Percentiles rank a stretch among this genome's conserved stretches.
Conservation (phyloP, 495 filamentous ascomycete species). For the Hypomontagnella submonticulosa region DNA sequence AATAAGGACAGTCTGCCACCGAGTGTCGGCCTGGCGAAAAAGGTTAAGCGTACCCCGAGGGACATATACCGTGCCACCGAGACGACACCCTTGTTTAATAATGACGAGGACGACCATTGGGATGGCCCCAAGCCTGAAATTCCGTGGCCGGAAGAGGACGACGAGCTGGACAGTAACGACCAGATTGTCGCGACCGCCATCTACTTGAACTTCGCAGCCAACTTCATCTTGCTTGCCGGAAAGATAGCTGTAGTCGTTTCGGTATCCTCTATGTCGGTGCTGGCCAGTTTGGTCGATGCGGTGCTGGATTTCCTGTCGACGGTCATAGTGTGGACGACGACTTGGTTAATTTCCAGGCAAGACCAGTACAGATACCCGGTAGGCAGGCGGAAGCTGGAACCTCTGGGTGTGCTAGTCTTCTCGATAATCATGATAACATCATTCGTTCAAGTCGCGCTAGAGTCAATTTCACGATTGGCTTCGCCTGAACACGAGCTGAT, state of each 20-base stretch:
- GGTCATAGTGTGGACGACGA: conserved; percentile 86
- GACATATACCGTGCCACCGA: conserved; percentile 84
- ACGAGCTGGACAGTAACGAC: conserved; percentile 70
- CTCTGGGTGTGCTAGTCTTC: conserved; percentile 82
- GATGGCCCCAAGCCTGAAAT: conserved; percentile 57
- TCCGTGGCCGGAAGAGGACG: conserved; percentile 63
- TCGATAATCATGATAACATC: conserved; percentile 87
- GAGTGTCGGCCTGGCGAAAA: conserved; percentile 45
- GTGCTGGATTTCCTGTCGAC: conserved; percentile 89
- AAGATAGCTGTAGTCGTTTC: conserved; percentile 83
- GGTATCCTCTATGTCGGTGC: conserved; percentile 85
- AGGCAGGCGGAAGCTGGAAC: conserved; percentile 77
- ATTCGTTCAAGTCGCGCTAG: conserved; percentile 83
- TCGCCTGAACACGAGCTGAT: conserved; percentile 74
- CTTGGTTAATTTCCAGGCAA: conserved; percentile 75
- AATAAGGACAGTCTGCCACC: conserved; percentile 22
- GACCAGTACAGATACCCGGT: conserved; percentile 88
- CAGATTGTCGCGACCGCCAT: conserved; percentile 81
- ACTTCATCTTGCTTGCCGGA: conserved; percentile 77
- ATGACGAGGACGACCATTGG: conserved; percentile 51
- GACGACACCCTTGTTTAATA: conserved; percentile 68
- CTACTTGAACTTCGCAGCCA: conserved; percentile 87
- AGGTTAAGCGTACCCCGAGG: conserved; percentile 80
- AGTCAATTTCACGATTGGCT: conserved; percentile 75
- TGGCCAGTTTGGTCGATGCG: conserved; percentile 90